Evolutionary conservation across 495 filamentous ascomycete species (phyloP), one percentile per base, ranked within the genome.

Genomic region (Beverwykella pulmonaria): DNA sequence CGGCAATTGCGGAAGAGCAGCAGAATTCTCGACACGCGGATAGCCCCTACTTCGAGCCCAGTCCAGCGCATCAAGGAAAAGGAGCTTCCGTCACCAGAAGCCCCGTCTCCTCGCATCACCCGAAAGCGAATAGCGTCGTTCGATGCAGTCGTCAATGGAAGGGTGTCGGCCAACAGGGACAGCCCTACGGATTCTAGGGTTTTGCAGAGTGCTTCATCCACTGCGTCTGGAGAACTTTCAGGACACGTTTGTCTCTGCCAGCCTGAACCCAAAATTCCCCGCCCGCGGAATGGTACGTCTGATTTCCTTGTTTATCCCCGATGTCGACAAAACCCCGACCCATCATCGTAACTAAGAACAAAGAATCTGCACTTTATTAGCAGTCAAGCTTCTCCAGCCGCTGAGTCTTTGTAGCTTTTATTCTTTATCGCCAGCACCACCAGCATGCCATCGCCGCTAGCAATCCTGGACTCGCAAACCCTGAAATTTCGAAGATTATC

Each of bases 401-500:
- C 65, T 69, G 61, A 68, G 64, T 60, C 58, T 68, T 76, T 73
- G 68, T 75, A 98, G 94, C 95, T 36, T 98, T 98, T 78, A 98
- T 98, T 70, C 84, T 98, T 70, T 98, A 97, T 79, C 90, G 94
- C 29, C 94, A 98, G 75, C 91, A 95, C 76, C 88, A 94, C 73
- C 94, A 98, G 79, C 86, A 87, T 6, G 79, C 83, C 9, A 90
- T 97, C 10, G 89, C 93, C 8, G 82, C 87, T 12, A 86, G 90
- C 70, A 83, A 97, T 73, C 94, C 93, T 6, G 92, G 92, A 46
- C 85, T 97, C 67, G 87, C 95, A 34, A 98, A 98, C 77, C 94
- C 94, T 5, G 92, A 98, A 53, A 96, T 98, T 63, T 98, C 94
- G 39, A 98, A 98, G 78, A 94, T 97, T 69, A 96, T 98, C 72